A percentile compares a stretch with the other conserved stretches of the same genome.
These are phyloP conservation scores for Boletus insuetus DNA, from an alignment of 768 basidiomycete genomes.

Conservation along the genomic window DNA sequence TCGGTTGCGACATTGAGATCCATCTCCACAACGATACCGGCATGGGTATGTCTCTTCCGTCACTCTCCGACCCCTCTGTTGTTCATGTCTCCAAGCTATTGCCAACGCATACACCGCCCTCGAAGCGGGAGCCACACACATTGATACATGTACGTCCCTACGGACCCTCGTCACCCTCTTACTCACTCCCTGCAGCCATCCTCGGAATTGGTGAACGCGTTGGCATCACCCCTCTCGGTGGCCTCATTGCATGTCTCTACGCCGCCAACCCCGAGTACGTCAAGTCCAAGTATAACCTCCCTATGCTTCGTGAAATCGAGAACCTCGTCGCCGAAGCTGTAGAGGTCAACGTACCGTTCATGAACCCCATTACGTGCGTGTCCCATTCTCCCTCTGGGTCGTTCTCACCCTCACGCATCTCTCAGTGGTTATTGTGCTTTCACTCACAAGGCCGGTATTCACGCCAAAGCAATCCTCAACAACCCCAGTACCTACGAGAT, in stretches of 20 bases:
- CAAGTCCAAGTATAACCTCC: constrained; percentile 98
- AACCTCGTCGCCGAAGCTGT: constrained; percentile 99
- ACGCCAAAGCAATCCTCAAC: constrained; percentile 99
- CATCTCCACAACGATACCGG: constrained; percentile 99
- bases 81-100: constrained; percentile 56
- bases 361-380: constrained; percentile 86
- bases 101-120: constrained; percentile 98
- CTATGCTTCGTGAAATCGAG: constrained; percentile 97
- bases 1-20: constrained; percentile 95
- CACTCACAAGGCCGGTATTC: constrained; percentile 99
- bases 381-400: not conserved
- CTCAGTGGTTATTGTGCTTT: constrained; percentile 96
- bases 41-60: constrained; percentile 57
- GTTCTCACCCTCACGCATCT: not conserved
- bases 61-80: not conserved
- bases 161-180: not conserved
- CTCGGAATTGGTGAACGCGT: constrained; percentile 99
- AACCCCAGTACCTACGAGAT: constrained; percentile 99
- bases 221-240: constrained; percentile 97
- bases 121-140: constrained; percentile 98
- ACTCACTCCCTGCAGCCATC: constrained; percentile 52
- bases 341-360: constrained; percentile 96
- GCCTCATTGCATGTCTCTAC: constrained; percentile 94
- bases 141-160: constrained; percentile 80
- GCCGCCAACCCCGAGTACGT: constrained; percentile 98